Evolutionary conservation across 2,329 filamentous ascomycete species (phyloP), one percentile per base, ranked within the genome.

Genomic region (Aspergillus sp.): DNA sequence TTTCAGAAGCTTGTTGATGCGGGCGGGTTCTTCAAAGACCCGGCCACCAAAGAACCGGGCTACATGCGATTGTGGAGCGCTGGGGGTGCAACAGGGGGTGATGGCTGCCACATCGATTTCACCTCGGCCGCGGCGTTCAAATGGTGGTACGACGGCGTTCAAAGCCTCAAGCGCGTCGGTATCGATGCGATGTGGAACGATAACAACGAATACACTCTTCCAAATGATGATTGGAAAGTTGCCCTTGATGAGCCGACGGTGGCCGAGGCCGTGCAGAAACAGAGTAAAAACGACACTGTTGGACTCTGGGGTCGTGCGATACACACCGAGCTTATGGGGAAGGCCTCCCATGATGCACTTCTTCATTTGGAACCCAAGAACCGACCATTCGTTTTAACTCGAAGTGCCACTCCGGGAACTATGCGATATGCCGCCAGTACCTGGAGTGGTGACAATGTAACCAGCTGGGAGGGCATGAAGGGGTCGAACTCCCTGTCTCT

Each of bases 131-230:
- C 82, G 0, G 88, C 86, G 0, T 91, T 85, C 67, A 77, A 86
- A 16, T 91, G 87, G 86, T 91, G 89, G 89, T 88, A 85, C 61
- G 78, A 89, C 0, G 88, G 89, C 1, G 84, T 90, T 9, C 82
- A 84, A 59, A 82, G 81, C 53, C 78, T 91, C 1, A 85, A 85
- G 56, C 76, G 83, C 26, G 75, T 85, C 9, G 88, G 88, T 1
- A 88, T 91, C 57, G 88, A 90, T 64, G 88, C 83, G 52, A 90
- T 91, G 76, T 91, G 89, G 89, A 91, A 91, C 64, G 89, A 91
- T 70, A 91, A 91, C 73, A 91, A 91, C 65, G 89, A 91, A 71
- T 91, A 90, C 71, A 87, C 85, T 0, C 80, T 90, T 2, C 82
- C 86, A 0, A 80, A 85, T 61, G 89, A 91, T 60, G 78, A 83